Conservation (phyloP, 2,329 filamentous ascomycete genomes). For the Colletotrichum lupini region DNA sequence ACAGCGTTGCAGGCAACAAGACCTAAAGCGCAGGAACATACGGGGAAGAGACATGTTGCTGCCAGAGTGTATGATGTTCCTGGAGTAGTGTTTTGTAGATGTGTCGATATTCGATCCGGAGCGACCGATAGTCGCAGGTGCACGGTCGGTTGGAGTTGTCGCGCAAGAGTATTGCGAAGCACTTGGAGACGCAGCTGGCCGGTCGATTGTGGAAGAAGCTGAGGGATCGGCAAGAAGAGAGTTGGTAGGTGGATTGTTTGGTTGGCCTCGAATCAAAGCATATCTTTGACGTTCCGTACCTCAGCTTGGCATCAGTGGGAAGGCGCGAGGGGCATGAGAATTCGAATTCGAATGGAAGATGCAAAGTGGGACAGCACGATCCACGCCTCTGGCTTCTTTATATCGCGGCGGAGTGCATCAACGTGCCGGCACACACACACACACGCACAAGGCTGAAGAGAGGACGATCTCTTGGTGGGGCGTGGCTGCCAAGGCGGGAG, state of each 20-base stretch:
- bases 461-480: conserved; percentile 31
- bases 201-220: conserved; percentile 1
- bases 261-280: conserved; percentile 27
- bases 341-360: not conserved
- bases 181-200: conserved; percentile 1
- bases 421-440: conserved; percentile 13
- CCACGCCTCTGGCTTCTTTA: conserved; percentile 24
- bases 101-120: not conserved
- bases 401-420: conserved; percentile 27
- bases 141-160: not conserved
- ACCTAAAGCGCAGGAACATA: not conserved
- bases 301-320: not conserved
- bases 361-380: conserved; percentile 13
- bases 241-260: not conserved
- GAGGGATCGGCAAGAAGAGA: conserved; percentile 12
- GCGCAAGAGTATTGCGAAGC: not conserved
- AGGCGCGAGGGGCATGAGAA: not conserved
- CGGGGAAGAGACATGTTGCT: conserved; percentile 34
- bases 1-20: no score
- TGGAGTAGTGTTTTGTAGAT: not conserved
- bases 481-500: conserved; percentile 29
- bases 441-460: conserved; percentile 28
- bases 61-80: conserved; percentile 1
- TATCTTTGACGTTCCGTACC: conserved; percentile 5
- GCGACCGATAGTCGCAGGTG: not conserved